Percentiles rank a stretch among this genome's conserved stretches.
Evolutionary conservation across 371 early-diverging fungal species (phyloP).

Genomic region (Apophysomyces ossiformis): DNA sequence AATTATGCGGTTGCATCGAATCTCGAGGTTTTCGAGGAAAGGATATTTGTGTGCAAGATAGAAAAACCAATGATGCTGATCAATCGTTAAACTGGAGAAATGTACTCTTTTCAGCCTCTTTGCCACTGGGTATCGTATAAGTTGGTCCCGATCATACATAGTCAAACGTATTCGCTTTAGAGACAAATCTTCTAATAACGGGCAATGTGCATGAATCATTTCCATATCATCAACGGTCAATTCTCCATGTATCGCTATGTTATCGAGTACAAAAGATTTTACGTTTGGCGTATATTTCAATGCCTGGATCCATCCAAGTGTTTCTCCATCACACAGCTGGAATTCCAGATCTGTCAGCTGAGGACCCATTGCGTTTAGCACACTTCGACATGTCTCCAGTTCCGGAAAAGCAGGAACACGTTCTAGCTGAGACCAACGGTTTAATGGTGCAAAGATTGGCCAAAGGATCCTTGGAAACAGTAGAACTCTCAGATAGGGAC

Average conservation of each 20-base stretch:
- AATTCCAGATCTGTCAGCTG: too few species aligned
- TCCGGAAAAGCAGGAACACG: too few species aligned
- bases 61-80: constrained; percentile 1
- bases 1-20: not conserved
- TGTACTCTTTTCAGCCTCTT: not conserved
- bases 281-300: not conserved
- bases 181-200: not conserved
- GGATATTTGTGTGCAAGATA: constrained; percentile 6
- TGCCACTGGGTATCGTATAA: not conserved
- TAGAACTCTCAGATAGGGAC: too few species aligned
- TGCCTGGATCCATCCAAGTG: too few species aligned
- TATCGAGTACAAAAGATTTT: not conserved
- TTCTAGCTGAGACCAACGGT: too few species aligned
- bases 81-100: not conserved
- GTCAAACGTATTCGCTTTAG: not conserved
- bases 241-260: not conserved
- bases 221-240: not conserved
- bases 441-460: too few species aligned
- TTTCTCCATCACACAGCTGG: too few species aligned
- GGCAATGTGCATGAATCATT: not conserved
- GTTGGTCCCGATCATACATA: not conserved
- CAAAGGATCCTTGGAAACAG: too few species aligned
- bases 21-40: not conserved
- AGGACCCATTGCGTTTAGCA: too few species aligned
- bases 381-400: too few species aligned